Conservation (phyloP, 495 filamentous ascomycete genomes). For the Parachaetomium inaequale region DNA sequence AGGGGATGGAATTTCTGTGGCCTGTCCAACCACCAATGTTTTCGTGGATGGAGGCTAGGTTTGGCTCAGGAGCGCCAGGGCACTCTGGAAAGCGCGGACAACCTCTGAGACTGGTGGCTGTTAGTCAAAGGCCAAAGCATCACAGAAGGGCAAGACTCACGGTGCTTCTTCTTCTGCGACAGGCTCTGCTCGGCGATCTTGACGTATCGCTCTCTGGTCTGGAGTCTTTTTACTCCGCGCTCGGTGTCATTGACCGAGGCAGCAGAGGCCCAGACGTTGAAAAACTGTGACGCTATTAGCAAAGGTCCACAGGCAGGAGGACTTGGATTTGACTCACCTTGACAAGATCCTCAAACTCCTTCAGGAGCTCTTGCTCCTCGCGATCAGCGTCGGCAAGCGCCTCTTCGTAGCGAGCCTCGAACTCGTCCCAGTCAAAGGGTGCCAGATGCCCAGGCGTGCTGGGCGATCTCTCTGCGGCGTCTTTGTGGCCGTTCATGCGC, state of each 20-base stretch:
- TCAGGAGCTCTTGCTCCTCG: slow-evolving; percentile 57
- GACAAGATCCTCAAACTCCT: slow-evolving; percentile 60
- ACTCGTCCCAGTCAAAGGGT: slow-evolving; percentile 63
- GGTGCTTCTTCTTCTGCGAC: slow-evolving; percentile 68
- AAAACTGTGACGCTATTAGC: slow-evolving; percentile 49
- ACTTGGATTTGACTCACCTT: slow-evolving; percentile 44
- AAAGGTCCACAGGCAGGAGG: neutral
- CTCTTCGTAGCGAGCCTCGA: slow-evolving; percentile 59
- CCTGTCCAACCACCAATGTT: neutral
- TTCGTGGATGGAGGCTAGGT: slow-evolving; percentile 18
- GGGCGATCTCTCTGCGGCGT: slow-evolving; percentile 30
- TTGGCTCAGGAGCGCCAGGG: slow-evolving; percentile 60
- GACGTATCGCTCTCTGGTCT: slow-evolving; percentile 72
- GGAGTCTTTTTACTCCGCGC: slow-evolving; percentile 68
- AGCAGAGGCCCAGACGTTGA: slow-evolving; percentile 65
- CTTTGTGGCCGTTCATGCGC: slow-evolving; percentile 26
- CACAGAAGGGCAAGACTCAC: slow-evolving; percentile 43
- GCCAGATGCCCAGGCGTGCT: slow-evolving; percentile 45
- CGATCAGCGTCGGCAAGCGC: slow-evolving; percentile 57
- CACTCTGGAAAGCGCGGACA: slow-evolving; percentile 76
- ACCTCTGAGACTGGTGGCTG: slow-evolving; percentile 60
- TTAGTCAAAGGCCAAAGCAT: slow-evolving; percentile 14
- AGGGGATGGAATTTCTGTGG: neutral
- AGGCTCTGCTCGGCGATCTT: slow-evolving; percentile 63
- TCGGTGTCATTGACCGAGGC: slow-evolving; percentile 65